Conservation (phyloP, 1,284 basidiomycete genomes). For the Leucoagaricus sp. region DNA sequence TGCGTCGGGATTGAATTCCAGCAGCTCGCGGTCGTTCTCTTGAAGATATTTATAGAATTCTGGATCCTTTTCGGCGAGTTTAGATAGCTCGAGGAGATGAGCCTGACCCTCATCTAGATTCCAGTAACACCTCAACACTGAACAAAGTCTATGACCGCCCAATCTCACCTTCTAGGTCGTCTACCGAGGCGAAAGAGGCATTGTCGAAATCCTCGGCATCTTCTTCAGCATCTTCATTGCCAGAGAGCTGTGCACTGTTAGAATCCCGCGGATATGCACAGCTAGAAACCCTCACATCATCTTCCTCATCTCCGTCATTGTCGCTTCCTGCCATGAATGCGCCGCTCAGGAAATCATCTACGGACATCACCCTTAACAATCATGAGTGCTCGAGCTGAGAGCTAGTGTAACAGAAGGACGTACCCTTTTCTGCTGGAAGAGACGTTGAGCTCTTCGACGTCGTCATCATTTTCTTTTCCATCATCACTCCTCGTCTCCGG, state of each 20-base stretch:
- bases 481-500: neutral
- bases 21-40: constrained; percentile 90
- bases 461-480: constrained; percentile 36
- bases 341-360: constrained; percentile 81
- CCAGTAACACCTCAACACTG: neutral
- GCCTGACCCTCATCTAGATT: constrained; percentile 64
- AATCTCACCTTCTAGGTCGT: constrained; percentile 66
- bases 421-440: constrained; percentile 36
- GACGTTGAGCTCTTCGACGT: constrained; percentile 32
- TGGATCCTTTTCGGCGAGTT: constrained; percentile 93
- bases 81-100: constrained; percentile 84
- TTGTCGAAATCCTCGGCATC: constrained; percentile 56
- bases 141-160: neutral
- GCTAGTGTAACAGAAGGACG: neutral
- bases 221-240: constrained; percentile 48
- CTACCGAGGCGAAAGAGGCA: constrained; percentile 74
- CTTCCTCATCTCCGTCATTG: constrained; percentile 40
- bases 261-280: neutral
- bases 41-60: constrained; percentile 98
- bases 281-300: constrained; percentile 17
- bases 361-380: constrained; percentile 55
- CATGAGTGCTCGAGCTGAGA: neutral
- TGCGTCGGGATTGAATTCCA: constrained; percentile 71
- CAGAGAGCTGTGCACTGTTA: constrained; percentile 30
- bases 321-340: constrained; percentile 71